A percentile compares a stretch with the other conserved stretches of the same genome.
Evolutionary conservation across 805 yeast genomes (phyloP).

Genomic region (Metschnikowia santaceciliae): DNA sequence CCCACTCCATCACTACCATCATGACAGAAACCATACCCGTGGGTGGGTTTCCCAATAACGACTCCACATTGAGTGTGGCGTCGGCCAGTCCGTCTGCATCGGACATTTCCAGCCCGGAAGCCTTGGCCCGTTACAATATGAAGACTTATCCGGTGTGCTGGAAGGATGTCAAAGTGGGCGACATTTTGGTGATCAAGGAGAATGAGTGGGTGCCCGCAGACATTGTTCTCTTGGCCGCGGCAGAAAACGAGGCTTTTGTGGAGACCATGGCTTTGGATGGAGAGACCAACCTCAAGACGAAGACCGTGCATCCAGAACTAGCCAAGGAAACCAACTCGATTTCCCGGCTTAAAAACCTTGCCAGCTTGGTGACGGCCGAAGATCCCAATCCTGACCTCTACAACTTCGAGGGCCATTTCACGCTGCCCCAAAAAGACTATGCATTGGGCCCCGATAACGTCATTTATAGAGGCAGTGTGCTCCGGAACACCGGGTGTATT

Average conservation of each 20-base stretch:
- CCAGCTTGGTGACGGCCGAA: conserved; percentile 63
- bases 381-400: conserved; percentile 91
- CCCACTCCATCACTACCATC: conserved; percentile 36
- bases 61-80: conserved; percentile 1
- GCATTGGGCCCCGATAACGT: conserved; percentile 80
- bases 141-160: conserved; percentile 44
- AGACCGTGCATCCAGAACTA: conserved; percentile 62
- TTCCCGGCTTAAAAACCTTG: conserved; percentile 44
- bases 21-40: conserved; percentile 35
- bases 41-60: neutral
- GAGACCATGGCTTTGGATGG: conserved; percentile 99
- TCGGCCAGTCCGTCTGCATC: conserved; percentile 2
- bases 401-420: conserved; percentile 80
- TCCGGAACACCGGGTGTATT: conserved; percentile 75
- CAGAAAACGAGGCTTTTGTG: conserved; percentile 60
- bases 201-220: conserved; percentile 98
- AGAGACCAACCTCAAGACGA: conserved; percentile 85
- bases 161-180: conserved; percentile 87
- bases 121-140: conserved; percentile 26
- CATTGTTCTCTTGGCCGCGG: conserved; percentile 64
- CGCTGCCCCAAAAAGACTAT: conserved; percentile 32
- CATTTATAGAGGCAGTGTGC: conserved; percentile 84
- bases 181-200: conserved; percentile 63
- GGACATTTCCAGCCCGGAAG: conserved; percentile 5
- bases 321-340: conserved; percentile 49